A percentile compares a stretch with the other conserved stretches of the same genome.
Evolutionary conservation across 2,329 filamentous ascomycete genomes (phyloP).

Genomic region (Coniochaeta pulveracea): DNA sequence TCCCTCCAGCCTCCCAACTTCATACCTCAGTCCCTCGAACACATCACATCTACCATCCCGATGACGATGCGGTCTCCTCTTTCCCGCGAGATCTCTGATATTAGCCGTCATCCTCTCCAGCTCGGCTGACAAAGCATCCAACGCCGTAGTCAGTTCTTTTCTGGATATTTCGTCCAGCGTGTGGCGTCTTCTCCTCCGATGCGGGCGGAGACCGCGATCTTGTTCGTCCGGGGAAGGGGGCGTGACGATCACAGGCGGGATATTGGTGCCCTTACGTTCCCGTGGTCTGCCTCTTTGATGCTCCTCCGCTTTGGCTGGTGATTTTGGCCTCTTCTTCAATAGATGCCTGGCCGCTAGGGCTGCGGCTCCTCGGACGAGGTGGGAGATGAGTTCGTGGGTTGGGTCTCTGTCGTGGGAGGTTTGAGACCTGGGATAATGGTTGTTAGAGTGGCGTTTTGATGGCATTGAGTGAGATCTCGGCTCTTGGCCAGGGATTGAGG

Average conservation of each 20-base stretch:
- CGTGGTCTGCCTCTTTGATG: too few relatives aligned
- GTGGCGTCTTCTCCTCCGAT: too few relatives aligned
- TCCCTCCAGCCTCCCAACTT: not conserved
- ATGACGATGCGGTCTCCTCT: constrained; percentile 1
- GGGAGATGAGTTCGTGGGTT: constrained; percentile 2
- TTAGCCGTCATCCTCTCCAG: not conserved
- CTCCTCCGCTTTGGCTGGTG: not conserved
- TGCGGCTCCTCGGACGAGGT: constrained; percentile 2
- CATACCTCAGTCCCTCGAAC: not conserved
- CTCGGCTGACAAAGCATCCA: not conserved
- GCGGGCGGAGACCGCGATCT: too few relatives aligned
- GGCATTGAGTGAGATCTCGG: constrained; percentile 2
- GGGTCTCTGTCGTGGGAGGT: constrained; percentile 1
- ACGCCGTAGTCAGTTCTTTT: not conserved
- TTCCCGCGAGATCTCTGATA: not conserved
- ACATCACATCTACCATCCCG: constrained; percentile 2
- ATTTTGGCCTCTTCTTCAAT: not conserved
- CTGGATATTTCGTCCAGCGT: too few relatives aligned
- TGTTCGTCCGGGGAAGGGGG: too few relatives aligned
- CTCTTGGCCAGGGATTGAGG: not conserved
- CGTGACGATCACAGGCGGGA: too few relatives aligned
- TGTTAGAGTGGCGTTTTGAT: not conserved
- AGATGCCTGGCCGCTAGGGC: constrained; percentile 1
- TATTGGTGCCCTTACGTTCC: too few relatives aligned
- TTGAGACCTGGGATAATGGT: not conserved